Evolutionary conservation across 169 alveolate species (phyloP).

Genomic region (Plasmodium cynomolgi): DNA sequence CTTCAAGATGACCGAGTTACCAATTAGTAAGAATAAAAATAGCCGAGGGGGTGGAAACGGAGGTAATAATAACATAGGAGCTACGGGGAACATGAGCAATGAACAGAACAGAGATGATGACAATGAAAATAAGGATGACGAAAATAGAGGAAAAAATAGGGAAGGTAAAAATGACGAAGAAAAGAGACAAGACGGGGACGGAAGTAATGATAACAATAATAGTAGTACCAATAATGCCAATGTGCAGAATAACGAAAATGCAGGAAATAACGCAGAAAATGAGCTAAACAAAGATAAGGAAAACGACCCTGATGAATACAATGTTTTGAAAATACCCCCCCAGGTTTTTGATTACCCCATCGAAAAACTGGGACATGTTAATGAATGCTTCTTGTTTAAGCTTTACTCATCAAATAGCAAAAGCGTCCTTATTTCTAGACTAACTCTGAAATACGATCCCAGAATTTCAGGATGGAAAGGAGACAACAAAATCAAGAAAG

Average conservation of each 20-base stretch:
- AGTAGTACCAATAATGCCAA: neutral
- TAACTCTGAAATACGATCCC: constrained; percentile 79
- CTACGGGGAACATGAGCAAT: neutral
- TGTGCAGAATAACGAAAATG: neutral
- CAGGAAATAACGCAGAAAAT: neutral
- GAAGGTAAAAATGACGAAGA: constrained; percentile 18
- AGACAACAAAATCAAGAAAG: constrained; percentile 60
- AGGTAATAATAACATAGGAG: neutral
- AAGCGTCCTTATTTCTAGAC: constrained; percentile 67
- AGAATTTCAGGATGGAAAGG: constrained; percentile 79
- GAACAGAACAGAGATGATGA: neutral
- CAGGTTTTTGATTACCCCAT: constrained; percentile 74
- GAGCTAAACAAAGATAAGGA: neutral
- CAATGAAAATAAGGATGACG: neutral
- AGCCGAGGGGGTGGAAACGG: neutral
- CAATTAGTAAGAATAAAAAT: constrained; percentile 12
- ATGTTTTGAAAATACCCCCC: constrained; percentile 78
- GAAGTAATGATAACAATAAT: neutral
- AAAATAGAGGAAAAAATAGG: neutral
- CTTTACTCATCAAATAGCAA: constrained; percentile 67
- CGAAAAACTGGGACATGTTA: constrained; percentile 78
- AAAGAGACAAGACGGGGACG: constrained; percentile 36
- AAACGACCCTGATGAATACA: constrained; percentile 77
- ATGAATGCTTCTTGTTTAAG: constrained; percentile 78
- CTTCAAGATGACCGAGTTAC: constrained; percentile 52